A percentile compares a stretch with the other conserved stretches of the same genome.
Evolutionary conservation across 148 eudicot species (phyloP).

Genomic region (Rhododendron simsii): DNA sequence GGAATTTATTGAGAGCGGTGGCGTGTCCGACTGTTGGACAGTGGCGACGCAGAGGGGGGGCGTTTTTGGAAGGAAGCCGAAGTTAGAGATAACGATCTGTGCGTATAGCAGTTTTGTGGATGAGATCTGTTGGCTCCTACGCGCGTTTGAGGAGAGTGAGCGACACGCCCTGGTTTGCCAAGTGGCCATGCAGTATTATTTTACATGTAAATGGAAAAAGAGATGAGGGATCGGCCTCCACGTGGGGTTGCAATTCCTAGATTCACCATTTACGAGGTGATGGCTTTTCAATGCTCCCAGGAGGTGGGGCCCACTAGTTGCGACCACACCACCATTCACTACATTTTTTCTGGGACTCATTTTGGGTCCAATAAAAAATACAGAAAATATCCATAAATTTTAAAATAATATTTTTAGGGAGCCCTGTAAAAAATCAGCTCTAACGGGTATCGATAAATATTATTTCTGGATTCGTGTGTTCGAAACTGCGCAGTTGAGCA

Average conservation of each 20-base stretch:
- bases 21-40: background rate
- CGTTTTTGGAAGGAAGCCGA: background rate
- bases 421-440: no score
- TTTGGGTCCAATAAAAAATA: no score
- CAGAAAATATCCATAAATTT: no score
- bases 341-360: no score
- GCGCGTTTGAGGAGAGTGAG: background rate
- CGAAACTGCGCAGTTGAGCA: no score
- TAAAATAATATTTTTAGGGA: no score
- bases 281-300: background rate
- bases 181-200: no score
- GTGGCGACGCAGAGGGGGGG: background rate
- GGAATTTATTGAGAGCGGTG: background rate
- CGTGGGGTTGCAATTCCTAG: background rate
- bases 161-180: background rate
- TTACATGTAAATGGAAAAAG: no score
- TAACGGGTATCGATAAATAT: no score
- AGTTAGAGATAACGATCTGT: background rate
- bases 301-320: no score
- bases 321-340: no score
- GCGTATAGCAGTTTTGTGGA: background rate
- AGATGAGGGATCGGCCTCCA: background rate
- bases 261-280: background rate
- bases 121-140: background rate
- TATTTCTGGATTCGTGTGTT: no score